Evolutionary conservation across 1,284 basidiomycete species (phyloP), one percentile per base, ranked within the genome.

Genomic region (Phaffia rhodozyma): DNA sequence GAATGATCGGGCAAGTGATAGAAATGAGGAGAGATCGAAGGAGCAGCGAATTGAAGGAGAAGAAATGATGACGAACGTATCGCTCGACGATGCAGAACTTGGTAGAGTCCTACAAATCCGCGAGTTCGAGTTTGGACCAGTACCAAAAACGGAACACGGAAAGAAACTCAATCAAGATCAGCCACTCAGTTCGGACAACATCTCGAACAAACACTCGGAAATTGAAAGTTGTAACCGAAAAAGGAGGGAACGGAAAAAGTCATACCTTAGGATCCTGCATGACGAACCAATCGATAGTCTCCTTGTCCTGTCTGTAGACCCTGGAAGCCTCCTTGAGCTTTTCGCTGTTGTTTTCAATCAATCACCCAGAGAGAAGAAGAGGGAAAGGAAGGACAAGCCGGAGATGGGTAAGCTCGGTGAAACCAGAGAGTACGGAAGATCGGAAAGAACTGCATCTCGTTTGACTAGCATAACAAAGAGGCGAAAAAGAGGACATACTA

Each of bases 31-130:
- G n/a, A 38, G 38, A 20, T 38, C 29, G 3, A 50, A 49, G 21
- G 34, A 13, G 55, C 43, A 23, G 27, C 27, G 20, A 5, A 49
- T 48, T 49, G 18, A 49, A 48, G 32, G 56, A 34, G 11, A 38
- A 27, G 23, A 48, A 7, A 27, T 30, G 30, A 16, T 4, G 58
- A 38, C 38, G 50, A 71, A 72, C 71, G 68, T 76, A 76, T 63
- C 75, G 65, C 72, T 76, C 75, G 6, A 77, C 71, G 60, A 75
- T 75, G 54, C 72, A 73, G 67, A 77, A 76, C 61, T 76, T 75
- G 59, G 74, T 72, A 51, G 69, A 67, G 66, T 77, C 73, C 68
- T 68, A 47, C 1, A 57, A 27, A 43, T 16, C 38, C 38, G 32
- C 32, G 16, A 43, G 38, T 43, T 43, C 38, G 38, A 43, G 13